phyloP scores from a whole-genome alignment of 495 filamentous ascomycete genomes.

The Immersiella caudata region DNA sequence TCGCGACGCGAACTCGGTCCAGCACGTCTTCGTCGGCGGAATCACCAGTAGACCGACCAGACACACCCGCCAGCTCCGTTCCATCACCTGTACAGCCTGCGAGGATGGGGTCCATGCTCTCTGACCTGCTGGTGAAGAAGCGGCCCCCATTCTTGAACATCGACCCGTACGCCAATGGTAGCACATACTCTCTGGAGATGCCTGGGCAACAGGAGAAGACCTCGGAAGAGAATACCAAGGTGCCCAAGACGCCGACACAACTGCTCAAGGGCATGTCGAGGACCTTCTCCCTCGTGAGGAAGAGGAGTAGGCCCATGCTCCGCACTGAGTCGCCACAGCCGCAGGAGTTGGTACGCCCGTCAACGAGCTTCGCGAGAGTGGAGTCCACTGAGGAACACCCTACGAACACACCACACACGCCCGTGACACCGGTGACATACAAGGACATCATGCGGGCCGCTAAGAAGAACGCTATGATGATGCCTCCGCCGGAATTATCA shows the following conservation, averaged over 20 bases:
- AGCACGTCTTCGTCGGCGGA: slow-evolving; percentile 29
- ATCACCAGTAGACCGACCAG: slow-evolving; percentile 28
- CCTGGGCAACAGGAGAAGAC: slow-evolving; percentile 29
- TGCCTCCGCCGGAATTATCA: slow-evolving; percentile 26
- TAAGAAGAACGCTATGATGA: slow-evolving; percentile 40
- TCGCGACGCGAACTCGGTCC: slow-evolving; percentile 30
- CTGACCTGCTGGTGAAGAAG: slow-evolving; percentile 41
- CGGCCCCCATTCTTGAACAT: slow-evolving; percentile 49
- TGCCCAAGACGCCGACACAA: slow-evolving; percentile 44
- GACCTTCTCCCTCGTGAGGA: slow-evolving; percentile 49
- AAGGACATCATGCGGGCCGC: slow-evolving; percentile 42
- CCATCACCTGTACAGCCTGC: slow-evolving; percentile 27
- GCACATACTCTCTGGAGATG: slow-evolving; percentile 40
- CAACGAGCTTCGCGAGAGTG: background rate
- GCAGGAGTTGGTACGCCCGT: slow-evolving; percentile 19
- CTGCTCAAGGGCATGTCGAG: slow-evolving; percentile 48
- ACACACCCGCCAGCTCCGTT: slow-evolving; percentile 39
- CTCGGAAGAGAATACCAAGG: slow-evolving; percentile 25
- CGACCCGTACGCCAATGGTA: slow-evolving; percentile 49
- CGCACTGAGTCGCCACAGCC: slow-evolving; percentile 28
- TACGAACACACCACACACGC: slow-evolving; percentile 28
- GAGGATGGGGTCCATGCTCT: slow-evolving; percentile 39
- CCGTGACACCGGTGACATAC: slow-evolving; percentile 43
- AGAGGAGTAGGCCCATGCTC: slow-evolving; percentile 50
- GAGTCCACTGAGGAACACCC: background rate